A percentile compares a stretch with the other conserved stretches of the same genome.
These are phyloP conservation scores for Teratosphaeria gauchensis DNA, from an alignment of 2,329 filamentous ascomycete species.

Conservation along the genomic window DNA sequence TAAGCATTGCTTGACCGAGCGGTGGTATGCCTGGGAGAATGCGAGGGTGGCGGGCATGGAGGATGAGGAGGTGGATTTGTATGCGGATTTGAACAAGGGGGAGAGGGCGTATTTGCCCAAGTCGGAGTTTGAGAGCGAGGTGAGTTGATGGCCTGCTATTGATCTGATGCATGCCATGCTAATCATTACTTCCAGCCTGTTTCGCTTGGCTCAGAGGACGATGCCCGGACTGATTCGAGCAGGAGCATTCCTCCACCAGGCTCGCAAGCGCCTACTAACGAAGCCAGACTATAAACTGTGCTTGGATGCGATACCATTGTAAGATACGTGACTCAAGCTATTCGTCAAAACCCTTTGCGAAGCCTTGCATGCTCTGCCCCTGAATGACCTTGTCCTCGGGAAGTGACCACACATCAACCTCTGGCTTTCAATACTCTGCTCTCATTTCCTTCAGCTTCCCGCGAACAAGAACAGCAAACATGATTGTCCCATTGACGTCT, in stretches of 20 bases:
- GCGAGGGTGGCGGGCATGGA: slow-evolving; percentile 55
- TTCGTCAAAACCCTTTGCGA: too few relatives aligned
- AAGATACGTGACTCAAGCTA: too few relatives aligned
- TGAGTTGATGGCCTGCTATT: background rate
- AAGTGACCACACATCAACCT: too few relatives aligned
- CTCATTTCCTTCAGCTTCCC: too few relatives aligned
- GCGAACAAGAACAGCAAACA: too few relatives aligned
- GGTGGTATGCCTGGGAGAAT: slow-evolving; percentile 80
- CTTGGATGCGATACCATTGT: too few relatives aligned
- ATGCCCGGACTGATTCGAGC: slow-evolving; percentile 1
- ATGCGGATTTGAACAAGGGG: slow-evolving; percentile 23
- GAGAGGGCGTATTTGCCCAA: slow-evolving; percentile 44
- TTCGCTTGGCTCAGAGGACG: slow-evolving; percentile 3
- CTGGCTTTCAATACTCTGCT: too few relatives aligned
- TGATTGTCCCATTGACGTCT: too few relatives aligned
- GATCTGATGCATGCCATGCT: background rate
- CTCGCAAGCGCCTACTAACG: background rate
- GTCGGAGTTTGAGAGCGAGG: background rate
- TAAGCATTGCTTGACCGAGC: slow-evolving; percentile 75
- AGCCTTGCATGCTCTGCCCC: too few relatives aligned
- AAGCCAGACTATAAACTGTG: background rate
- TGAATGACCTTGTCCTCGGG: too few relatives aligned
- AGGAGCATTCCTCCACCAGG: background rate
- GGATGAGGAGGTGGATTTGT: slow-evolving; percentile 59
- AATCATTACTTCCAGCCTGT: background rate